These are phyloP conservation scores for Quercus tomentella DNA, from an alignment of 331 rosid species.

Conservation along the genomic window DNA sequence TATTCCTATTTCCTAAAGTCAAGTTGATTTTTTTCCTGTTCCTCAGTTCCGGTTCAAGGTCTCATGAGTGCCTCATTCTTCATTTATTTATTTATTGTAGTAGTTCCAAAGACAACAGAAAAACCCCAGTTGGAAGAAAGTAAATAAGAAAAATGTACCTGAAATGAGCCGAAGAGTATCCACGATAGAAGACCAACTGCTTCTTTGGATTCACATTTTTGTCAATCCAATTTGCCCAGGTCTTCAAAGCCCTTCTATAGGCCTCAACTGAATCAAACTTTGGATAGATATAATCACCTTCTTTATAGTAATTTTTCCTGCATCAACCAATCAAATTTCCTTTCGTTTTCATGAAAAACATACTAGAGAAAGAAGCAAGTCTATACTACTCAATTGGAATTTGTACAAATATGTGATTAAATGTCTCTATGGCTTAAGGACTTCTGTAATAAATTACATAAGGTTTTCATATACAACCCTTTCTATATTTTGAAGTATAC, in stretches of 20 bases:
- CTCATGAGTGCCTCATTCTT: not conserved
- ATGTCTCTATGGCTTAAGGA: not conserved
- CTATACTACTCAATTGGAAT: not conserved
- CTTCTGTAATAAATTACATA: not conserved
- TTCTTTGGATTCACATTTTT: constrained; percentile 58
- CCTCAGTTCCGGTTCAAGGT: not conserved
- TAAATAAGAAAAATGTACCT: constrained; percentile 38
- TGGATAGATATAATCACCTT: constrained; percentile 76
- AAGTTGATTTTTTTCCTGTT: not conserved
- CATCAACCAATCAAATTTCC: constrained; percentile 16
- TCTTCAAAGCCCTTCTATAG: constrained; percentile 66
- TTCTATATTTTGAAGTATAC: too few relatives aligned
- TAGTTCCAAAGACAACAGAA: not conserved
- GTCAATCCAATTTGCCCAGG: constrained; percentile 94
- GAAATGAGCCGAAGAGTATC: constrained; percentile 95
- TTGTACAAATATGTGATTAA: not conserved
- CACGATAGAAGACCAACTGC: constrained; percentile 82
- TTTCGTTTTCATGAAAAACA: not conserved
- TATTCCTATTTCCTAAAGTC: not conserved
- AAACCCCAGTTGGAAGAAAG: not conserved
- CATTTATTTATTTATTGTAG: not conserved
- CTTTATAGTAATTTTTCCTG: constrained; percentile 86
- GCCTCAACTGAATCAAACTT: constrained; percentile 77
- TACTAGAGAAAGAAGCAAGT: not conserved
- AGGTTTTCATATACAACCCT: not conserved